These are phyloP conservation scores for Prunus dulcis DNA, from an alignment of 306 rosid genomes.

Conservation along the genomic window DNA sequence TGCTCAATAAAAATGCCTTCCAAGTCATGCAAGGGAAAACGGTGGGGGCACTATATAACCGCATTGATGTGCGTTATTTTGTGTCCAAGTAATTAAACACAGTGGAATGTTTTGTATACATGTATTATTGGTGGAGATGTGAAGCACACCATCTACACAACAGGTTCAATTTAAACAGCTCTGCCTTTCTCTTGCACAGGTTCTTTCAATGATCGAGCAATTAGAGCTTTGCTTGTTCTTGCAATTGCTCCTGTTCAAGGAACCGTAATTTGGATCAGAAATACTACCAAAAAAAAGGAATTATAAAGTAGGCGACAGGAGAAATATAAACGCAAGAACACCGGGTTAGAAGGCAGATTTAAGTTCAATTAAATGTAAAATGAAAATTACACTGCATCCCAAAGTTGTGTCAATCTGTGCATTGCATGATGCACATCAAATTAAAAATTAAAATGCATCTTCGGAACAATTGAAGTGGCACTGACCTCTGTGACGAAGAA, in stretches of 20 bases:
- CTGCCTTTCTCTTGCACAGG: not conserved
- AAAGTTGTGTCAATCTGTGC: not conserved
- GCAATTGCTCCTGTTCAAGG: constrained; percentile 62
- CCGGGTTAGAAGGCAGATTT: not conserved
- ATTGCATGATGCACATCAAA: not conserved
- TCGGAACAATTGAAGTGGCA: constrained; percentile 11
- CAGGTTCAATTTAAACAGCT: not conserved
- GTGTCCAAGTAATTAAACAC: constrained; percentile 3
- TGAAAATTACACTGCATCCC: not conserved
- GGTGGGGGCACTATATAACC: not conserved
- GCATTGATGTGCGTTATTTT: not conserved
- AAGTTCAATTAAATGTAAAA: not conserved
- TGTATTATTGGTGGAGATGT: not conserved
- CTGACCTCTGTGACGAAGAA: constrained; percentile 88
- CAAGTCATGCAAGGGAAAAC: not conserved
- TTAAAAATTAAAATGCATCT: not conserved
- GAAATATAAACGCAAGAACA: not conserved
- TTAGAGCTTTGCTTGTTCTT: constrained; percentile 58
- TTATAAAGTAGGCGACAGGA: not conserved
- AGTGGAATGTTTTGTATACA: not conserved
- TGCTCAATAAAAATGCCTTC: not conserved
- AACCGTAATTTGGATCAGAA: constrained; percentile 16
- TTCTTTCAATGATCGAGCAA: not conserved
- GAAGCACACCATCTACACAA: not conserved
- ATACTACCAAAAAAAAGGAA: not conserved